phyloP scores from a whole-genome alignment of 2,329 filamentous ascomycete species.

The Dactylonectria macrodidyma region DNA sequence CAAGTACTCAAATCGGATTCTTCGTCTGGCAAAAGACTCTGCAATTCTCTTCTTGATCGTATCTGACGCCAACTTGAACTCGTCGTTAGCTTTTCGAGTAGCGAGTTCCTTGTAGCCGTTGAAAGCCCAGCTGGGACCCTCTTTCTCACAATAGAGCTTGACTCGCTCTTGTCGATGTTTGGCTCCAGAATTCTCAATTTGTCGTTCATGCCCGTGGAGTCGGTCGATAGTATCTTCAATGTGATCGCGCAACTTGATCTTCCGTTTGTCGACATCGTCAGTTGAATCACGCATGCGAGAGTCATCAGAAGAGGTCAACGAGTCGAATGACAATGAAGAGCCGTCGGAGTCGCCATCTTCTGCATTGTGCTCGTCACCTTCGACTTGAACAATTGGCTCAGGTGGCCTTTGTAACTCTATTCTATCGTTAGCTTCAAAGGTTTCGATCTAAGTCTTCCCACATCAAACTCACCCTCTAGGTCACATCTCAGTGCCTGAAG shows the following conservation, averaged over 20 bases:
- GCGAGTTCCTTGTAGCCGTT: background rate
- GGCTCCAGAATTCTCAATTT: background rate
- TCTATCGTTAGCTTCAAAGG: background rate
- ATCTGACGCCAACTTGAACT: background rate
- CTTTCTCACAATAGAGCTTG: background rate
- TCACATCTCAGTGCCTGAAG: background rate
- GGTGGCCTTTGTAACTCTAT: background rate
- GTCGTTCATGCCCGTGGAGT: background rate
- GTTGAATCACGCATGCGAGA: background rate
- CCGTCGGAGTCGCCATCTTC: background rate
- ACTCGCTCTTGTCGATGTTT: background rate
- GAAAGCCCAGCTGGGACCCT: background rate
- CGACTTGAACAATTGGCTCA: background rate
- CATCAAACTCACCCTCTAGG: background rate
- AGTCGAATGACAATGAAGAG: background rate
- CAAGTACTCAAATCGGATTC: background rate
- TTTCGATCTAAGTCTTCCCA: background rate
- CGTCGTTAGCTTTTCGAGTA: background rate
- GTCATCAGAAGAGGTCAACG: background rate
- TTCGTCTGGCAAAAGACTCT: background rate
- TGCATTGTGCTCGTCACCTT: background rate
- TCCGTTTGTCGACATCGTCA: background rate
- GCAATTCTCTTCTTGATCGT: background rate
- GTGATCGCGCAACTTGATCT: background rate
- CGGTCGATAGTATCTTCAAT: background rate